phyloP scores from a whole-genome alignment of 352 stramenopile species.

The Salisapilia sapeloensis region DNA sequence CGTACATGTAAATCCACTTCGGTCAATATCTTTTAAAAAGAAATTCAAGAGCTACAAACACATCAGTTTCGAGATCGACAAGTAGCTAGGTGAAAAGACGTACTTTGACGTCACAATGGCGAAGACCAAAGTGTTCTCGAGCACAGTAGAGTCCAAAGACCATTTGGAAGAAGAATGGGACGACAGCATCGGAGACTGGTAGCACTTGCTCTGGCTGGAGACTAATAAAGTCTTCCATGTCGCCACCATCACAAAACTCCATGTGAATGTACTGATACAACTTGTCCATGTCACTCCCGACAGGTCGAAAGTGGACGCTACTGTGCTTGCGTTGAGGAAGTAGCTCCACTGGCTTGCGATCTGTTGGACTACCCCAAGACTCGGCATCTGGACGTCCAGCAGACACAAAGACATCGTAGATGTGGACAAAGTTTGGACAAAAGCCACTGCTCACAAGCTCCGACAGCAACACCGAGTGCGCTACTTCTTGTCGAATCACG shows the following conservation, averaged over 20 bases:
- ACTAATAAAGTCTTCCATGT: slow-evolving; percentile 92
- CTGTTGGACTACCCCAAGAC: slow-evolving; percentile 34
- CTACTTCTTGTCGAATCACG: slow-evolving; percentile 88
- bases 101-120: slow-evolving; percentile 97
- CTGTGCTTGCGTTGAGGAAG: slow-evolving; percentile 4
- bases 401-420: slow-evolving; percentile 84
- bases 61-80: slow-evolving; percentile 1
- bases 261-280: slow-evolving; percentile 96
- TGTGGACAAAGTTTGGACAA: slow-evolving; percentile 91
- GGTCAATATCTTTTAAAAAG: slow-evolving; percentile 82
- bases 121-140: slow-evolving; percentile 80
- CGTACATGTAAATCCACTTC: slow-evolving; percentile 12
- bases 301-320: slow-evolving; percentile 1
- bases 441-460: slow-evolving; percentile 70
- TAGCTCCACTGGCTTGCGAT: slow-evolving; percentile 53
- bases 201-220: slow-evolving; percentile 52
- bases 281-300: slow-evolving; percentile 1
- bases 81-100: background rate
- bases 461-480: slow-evolving; percentile 85
- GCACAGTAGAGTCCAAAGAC: slow-evolving; percentile 88
- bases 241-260: slow-evolving; percentile 93
- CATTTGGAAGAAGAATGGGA: slow-evolving; percentile 96
- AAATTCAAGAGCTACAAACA: slow-evolving; percentile 89
- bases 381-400: slow-evolving; percentile 29
- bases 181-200: slow-evolving; percentile 23